Conservation (phyloP, 352 stramenopile species). For the Lagenidium giganteum region DNA sequence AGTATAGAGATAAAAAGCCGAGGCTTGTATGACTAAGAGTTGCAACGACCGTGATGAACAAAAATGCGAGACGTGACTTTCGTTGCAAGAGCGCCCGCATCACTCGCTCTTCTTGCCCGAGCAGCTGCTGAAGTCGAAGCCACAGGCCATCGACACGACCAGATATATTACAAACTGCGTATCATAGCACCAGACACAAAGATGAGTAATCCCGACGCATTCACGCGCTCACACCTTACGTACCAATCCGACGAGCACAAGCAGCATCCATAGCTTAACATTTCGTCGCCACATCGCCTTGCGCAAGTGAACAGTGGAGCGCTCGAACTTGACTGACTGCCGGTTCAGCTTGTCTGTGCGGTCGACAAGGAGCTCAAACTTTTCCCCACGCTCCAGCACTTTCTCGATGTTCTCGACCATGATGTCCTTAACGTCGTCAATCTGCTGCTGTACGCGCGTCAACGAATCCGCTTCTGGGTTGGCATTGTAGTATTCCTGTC, state of each 20-base stretch:
- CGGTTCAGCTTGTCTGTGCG: conserved; percentile 95
- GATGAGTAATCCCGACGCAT: background rate
- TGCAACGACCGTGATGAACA: no score
- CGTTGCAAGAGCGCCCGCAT: background rate
- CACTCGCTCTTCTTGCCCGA: conserved; percentile 43
- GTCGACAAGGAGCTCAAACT: conserved; percentile 95
- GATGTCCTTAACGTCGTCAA: conserved; percentile 97
- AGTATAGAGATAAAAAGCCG: background rate
- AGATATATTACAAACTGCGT: conserved; percentile 77
- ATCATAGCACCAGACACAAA: no score
- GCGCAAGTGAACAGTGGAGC: conserved; percentile 85
- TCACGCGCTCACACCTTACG: conserved; percentile 4
- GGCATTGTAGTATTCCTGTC: conserved; percentile 79
- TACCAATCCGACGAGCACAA: conserved; percentile 66
- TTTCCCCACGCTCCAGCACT: conserved; percentile 97
- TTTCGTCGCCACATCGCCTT: conserved; percentile 86
- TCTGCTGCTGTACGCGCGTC: conserved; percentile 91
- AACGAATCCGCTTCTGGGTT: conserved; percentile 91
- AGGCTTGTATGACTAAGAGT: no score
- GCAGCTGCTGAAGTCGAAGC: conserved; percentile 80
- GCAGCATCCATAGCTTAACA: conserved; percentile 81
- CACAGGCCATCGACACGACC: conserved; percentile 83
- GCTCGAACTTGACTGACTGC: conserved; percentile 96
- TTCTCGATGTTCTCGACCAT: conserved; percentile 99
- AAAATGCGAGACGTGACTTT: background rate